Evolutionary conservation across 2,329 filamentous ascomycete genomes (phyloP).

Genomic region (Calonectria fujianensis): DNA sequence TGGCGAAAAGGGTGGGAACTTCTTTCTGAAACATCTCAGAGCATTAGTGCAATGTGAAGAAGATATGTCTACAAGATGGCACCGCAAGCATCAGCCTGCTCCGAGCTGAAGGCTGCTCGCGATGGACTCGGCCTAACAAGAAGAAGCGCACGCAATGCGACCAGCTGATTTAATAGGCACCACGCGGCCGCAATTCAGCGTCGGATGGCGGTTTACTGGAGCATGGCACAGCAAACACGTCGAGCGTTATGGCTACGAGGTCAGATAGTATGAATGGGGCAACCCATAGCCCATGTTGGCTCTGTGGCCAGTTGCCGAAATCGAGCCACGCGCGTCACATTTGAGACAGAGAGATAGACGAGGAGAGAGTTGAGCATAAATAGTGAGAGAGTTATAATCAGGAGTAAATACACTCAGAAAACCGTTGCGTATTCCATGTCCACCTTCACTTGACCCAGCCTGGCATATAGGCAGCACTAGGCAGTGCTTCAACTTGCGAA

Average conservation of each 20-base stretch:
- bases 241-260: conserved; percentile 24
- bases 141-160: conserved; percentile 18
- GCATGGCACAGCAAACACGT: conserved; percentile 14
- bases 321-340: conserved; percentile 14
- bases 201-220: conserved; percentile 11
- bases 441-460: neutral
- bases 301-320: conserved; percentile 15
- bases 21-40: conserved; percentile 36
- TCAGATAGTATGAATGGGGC: conserved; percentile 27
- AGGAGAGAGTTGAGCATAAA: neutral
- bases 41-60: conserved; percentile 33
- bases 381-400: conserved; percentile 21
- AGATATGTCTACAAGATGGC: conserved; percentile 10
- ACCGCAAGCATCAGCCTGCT: conserved; percentile 14
- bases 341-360: conserved; percentile 26
- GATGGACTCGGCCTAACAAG: conserved; percentile 21
- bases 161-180: neutral
- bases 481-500: neutral
- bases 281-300: conserved; percentile 12
- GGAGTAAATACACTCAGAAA: conserved; percentile 10
- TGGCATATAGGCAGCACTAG: neutral
- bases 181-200: conserved; percentile 18
- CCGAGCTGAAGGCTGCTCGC: conserved; percentile 24
- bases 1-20: conserved; percentile 31
- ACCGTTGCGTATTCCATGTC: neutral